Evolutionary conservation across 768 basidiomycete species (phyloP), one percentile per base, ranked within the genome.

Genomic region (Amanita jacksonii): DNA sequence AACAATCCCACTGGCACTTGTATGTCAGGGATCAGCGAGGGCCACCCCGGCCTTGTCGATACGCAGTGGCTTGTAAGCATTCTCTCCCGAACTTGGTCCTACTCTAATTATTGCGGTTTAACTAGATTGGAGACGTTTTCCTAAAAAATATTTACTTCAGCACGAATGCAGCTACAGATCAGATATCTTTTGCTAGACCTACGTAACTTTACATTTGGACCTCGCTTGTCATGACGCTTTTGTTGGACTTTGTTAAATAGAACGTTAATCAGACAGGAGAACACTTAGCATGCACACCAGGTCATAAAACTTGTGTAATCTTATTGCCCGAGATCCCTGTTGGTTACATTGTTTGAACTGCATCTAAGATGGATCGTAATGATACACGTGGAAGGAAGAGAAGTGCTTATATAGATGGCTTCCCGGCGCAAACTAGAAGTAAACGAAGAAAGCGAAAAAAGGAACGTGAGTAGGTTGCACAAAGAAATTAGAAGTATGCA

Each of bases 51-150:
- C 31, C 52, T 51, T 0, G 67, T 68, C 33, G 62, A 66, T 8
- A 66, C 59, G 5, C 65, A 75, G 42, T 84, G 81, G 82, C 65
- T 85, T 52, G 76, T 83, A 47, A 64, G 79, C 59, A n/a, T 16
- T n/a, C 10, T 19, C 13, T 8, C 19, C 20, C 15, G 8, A 20
- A 31, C 4, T 23, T 9, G 8, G 8, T 27, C 18, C 5, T 3
- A 30, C 22, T 36, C n/a, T 30, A 16, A 30, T 18, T 38, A 7
- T 16, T 24, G 30, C 41, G 31, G 5, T 20, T 35, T 38, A 28
- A 31, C 8, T 18, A 66, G 62, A 54, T 68, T 12, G 67, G 67
- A 6, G 64, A 66, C 45, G 60, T 62, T n/a, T 69, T 69, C 52
- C 51, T 69, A 47, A 69, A 67, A 51, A 62, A 64, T 32, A 64